Base-by-base conservation (phyloP, 1,284 basidiomycete genomes). In the Meripilus lineatus region DNA sequence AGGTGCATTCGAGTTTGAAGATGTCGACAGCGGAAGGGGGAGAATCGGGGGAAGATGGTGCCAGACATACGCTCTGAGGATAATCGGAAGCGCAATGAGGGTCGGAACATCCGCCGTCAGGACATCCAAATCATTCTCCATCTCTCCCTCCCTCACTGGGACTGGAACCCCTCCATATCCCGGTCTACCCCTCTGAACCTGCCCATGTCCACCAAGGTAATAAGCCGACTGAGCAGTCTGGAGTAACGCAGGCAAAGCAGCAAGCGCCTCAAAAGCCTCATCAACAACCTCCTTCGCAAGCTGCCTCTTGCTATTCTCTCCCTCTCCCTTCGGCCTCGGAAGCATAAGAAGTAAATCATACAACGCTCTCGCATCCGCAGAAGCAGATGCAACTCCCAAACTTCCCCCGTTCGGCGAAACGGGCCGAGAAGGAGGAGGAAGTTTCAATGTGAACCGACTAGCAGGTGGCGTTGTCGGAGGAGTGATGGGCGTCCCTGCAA, bases 261-360 rank as follows among this genome's bases (percentile, higher is more conserved):
- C 66, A 22, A 89, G 65, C 6, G 79, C 79, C 43, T 74, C 74
- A 54, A 82, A 80, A 0, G 83, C 87, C 56, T 89, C 87, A 38
- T 84, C 78, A 4, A 89, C 84, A 2, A 83, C 87, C 57, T 89
- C 87, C 20, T 71, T 69, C 10, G 87, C 85, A 15, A 86, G 61
- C n/a, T n/a, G n/a, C n/a, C n/a, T n/a, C 23, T 66, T 66, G 32
- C 68, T 71, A 37, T 70, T 68, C 17, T 62, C 63, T 4, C 55
- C 61, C n/a, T n/a, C n/a, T n/a, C n/a, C n/a, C n/a, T n/a, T n/a
- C n/a, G 85, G 86, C 15, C 77, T 74, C 18, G 86, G 84, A 25
- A 89, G 68, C 25, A 65, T 61, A 40, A 61, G 65, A 32, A 89
- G 65, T 17, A 87, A 65, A 42, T 83, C 75, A 55, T 67, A 77